phyloP scores from a whole-genome alignment of 257 asterid species.

The Schizonepeta tenuifolia region DNA sequence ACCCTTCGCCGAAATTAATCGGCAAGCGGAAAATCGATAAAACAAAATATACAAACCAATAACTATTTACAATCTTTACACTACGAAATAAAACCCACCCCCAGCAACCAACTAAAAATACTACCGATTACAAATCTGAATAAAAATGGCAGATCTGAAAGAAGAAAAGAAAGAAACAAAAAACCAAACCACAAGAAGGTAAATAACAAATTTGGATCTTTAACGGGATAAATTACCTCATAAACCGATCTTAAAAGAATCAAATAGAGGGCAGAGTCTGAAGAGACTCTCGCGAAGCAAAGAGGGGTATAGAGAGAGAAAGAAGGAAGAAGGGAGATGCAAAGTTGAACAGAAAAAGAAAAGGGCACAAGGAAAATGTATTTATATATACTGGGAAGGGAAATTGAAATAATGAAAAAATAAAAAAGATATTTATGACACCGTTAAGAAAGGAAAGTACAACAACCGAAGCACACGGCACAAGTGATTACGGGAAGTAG shows the following conservation, averaged over 20 bases:
- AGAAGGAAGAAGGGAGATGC: slow-evolving; percentile 2
- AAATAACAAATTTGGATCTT: not conserved
- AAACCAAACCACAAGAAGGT: not conserved
- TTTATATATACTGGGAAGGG: slow-evolving; percentile 9
- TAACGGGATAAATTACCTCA: slow-evolving; percentile 52
- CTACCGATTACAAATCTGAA: slow-evolving; percentile 14
- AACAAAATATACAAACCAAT: not conserved
- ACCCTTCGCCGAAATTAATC: slow-evolving; percentile 24
- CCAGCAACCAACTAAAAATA: not conserved
- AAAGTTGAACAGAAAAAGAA: not conserved
- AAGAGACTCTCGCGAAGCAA: slow-evolving; percentile 48
- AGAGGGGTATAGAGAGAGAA: not conserved
- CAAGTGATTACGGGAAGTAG: not conserved
- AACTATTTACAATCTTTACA: not conserved
- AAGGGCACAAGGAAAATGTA: not conserved
- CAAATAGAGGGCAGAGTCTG: slow-evolving; percentile 54
- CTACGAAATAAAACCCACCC: slow-evolving; percentile 9
- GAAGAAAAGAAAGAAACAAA: not conserved
- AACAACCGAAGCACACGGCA: slow-evolving; percentile 26
- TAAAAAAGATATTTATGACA: not conserved
- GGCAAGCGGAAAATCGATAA: not conserved
- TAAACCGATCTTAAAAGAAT: slow-evolving; percentile 66
- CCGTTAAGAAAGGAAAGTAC: slow-evolving; percentile 31
- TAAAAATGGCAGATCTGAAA: slow-evolving; percentile 42
- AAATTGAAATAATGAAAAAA: not conserved